phyloP scores from a whole-genome alignment of 345 rosid species.

The Eucalyptus albens region DNA sequence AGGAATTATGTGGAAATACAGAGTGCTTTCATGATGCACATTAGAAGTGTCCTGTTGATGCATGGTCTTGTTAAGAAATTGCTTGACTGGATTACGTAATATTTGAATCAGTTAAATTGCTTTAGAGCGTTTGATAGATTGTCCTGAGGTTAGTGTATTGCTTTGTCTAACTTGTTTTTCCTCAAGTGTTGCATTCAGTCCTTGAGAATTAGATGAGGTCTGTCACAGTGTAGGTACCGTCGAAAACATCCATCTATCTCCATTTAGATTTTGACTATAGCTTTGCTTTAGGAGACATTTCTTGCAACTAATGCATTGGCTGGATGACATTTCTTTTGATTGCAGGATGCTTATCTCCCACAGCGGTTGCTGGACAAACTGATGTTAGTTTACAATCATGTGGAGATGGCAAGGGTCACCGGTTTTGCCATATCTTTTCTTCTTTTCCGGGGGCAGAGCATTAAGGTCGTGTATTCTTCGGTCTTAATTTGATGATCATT shows the following conservation, averaged over 20 bases:
- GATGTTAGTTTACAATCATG: constrained; percentile 87
- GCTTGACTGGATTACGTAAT: neutral
- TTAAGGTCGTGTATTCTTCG: constrained; percentile 24
- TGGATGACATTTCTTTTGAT: neutral
- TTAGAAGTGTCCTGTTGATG: neutral
- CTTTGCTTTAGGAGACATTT: neutral
- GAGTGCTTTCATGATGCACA: neutral
- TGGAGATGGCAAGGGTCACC: constrained; percentile 99
- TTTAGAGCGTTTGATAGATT: neutral
- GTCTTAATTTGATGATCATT: neutral
- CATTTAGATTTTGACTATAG: neutral
- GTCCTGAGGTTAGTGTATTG: neutral
- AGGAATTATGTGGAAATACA: neutral
- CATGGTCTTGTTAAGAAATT: neutral
- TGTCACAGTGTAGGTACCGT: neutral
- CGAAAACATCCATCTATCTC: neutral
- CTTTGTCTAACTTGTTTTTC: neutral
- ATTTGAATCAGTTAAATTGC: neutral
- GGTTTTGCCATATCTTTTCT: constrained; percentile 92
- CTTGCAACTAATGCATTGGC: neutral
- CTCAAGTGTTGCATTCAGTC: neutral
- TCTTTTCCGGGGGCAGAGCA: constrained; percentile 97
- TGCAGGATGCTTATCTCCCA: constrained; percentile 97
- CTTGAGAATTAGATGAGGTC: neutral
- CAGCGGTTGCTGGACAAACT: constrained; percentile 90